Percentiles rank a stretch among this genome's conserved stretches.
These are phyloP conservation scores for Viola pubescens DNA, from an alignment of 441 rosid species.

Conservation along the genomic window DNA sequence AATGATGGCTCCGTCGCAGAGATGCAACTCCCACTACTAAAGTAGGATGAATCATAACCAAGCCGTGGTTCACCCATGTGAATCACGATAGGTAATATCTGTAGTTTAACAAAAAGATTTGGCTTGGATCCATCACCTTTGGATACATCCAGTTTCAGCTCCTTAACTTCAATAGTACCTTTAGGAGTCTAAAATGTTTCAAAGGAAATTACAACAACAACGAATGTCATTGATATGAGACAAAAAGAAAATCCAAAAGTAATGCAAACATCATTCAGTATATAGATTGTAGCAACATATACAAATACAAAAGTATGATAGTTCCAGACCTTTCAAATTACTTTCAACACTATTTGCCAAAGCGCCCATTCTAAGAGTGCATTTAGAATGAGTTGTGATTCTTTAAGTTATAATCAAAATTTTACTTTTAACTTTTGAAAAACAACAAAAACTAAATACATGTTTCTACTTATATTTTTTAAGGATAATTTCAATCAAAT, in stretches of 20 bases:
- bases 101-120: conserved; percentile 58
- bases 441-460: no score
- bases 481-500: no score
- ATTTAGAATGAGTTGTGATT: no score
- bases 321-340: background rate
- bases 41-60: conserved; percentile 42
- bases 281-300: background rate
- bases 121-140: conserved; percentile 77
- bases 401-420: no score
- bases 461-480: no score
- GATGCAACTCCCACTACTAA: conserved; percentile 33
- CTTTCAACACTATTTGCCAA: background rate
- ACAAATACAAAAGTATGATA: background rate
- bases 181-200: conserved; percentile 59
- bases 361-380: no score
- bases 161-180: conserved; percentile 67
- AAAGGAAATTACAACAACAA: conserved; percentile 12
- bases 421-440: no score
- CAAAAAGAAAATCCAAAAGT: background rate
- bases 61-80: conserved; percentile 53
- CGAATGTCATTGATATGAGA: conserved; percentile 5
- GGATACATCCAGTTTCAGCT: conserved; percentile 63
- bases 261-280: background rate
- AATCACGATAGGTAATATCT: conserved; percentile 58
- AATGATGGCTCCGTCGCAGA: conserved; percentile 39